phyloP scores from a whole-genome alignment of 73 alveolate genomes.

The Blepharisma stoltei region DNA sequence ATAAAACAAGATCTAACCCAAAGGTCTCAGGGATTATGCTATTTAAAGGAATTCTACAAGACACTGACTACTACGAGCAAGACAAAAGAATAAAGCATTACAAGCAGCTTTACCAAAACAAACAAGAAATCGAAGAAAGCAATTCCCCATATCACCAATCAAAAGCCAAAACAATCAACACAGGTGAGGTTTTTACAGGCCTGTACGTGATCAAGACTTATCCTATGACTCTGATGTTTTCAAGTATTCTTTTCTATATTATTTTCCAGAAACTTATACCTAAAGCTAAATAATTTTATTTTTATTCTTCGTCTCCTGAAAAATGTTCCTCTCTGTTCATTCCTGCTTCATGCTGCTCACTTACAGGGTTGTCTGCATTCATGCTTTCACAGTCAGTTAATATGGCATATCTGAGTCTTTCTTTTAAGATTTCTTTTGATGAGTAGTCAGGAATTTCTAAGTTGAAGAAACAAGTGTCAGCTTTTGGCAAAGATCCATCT shows the following conservation, averaged over 20 bases:
- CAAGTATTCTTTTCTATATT: too few relatives aligned
- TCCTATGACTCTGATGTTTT: too few relatives aligned
- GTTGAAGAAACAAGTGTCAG: conserved; percentile 99
- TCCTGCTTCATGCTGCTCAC: conserved; percentile 33
- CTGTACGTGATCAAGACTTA: too few relatives aligned
- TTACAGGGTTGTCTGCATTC: conserved; percentile 83
- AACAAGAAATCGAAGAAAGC: not conserved
- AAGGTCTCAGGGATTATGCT: conserved; percentile 10
- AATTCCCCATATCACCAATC: too few relatives aligned
- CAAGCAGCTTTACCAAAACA: not conserved
- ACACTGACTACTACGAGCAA: not conserved
- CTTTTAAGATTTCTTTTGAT: conserved; percentile 74
- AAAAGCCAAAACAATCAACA: too few relatives aligned
- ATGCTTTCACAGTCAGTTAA: conserved; percentile 87
- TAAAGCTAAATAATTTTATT: not conserved
- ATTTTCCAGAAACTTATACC: too few relatives aligned
- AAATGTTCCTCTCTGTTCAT: conserved; percentile 26
- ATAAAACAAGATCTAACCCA: not conserved
- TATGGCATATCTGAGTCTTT: conserved; percentile 81
- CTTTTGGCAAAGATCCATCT: conserved; percentile 92
- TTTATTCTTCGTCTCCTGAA: conserved; percentile 26
- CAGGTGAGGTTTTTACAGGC: too few relatives aligned
- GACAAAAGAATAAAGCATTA: not conserved
- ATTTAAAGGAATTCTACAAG: not conserved
- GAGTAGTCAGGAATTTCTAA: conserved; percentile 93